Percentiles rank a stretch among this genome's conserved stretches.
Conservation (phyloP, 2,329 filamentous ascomycete genomes). For the Verticillium alfalfae region DNA sequence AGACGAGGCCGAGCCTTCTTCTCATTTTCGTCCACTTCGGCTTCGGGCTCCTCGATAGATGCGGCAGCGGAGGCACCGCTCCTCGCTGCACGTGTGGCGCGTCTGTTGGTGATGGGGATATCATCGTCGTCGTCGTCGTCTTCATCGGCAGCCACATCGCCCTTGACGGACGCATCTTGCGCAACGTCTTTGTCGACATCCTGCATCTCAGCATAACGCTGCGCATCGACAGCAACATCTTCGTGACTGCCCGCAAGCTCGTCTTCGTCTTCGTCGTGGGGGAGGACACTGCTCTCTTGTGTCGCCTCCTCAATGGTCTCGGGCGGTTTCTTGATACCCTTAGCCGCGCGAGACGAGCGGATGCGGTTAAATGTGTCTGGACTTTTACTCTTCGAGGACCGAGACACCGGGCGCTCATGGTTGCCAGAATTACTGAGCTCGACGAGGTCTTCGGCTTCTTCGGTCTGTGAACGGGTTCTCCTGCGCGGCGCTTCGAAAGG, state of each 20-base stretch:
- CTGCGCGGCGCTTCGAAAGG: conserved; percentile 21
- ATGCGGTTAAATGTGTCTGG: conserved; percentile 43
- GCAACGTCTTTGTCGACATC: conserved; percentile 20
- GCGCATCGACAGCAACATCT: conserved; percentile 30
- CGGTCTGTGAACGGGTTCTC: conserved; percentile 47
- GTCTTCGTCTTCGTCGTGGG: conserved; percentile 28
- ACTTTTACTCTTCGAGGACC: conserved; percentile 48
- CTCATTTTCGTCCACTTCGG: conserved; percentile 11
- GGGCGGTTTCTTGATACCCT: conserved; percentile 43
- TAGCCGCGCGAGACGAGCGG: conserved; percentile 41
- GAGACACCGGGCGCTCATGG: conserved; percentile 43
- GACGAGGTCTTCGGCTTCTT: conserved; percentile 48
- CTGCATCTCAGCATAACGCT: conserved; percentile 18
- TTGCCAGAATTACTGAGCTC: conserved; percentile 58
- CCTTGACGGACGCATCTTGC: conserved; percentile 22
- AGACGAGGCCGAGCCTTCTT: conserved; percentile 33
- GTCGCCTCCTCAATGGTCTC: conserved; percentile 47
- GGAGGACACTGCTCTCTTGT: conserved; percentile 41
- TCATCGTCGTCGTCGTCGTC: conserved; percentile 41
- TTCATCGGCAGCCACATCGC: conserved; percentile 17
- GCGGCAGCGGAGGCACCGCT: conserved; percentile 19
- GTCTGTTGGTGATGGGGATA: conserved; percentile 32
- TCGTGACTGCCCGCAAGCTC: conserved; percentile 30
- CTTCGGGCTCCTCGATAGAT: conserved; percentile 20
- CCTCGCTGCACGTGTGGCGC: conserved; percentile 36